Evolutionary conservation across 768 basidiomycete genomes (phyloP).

Genomic region (Chlorophyllum brunneum): DNA sequence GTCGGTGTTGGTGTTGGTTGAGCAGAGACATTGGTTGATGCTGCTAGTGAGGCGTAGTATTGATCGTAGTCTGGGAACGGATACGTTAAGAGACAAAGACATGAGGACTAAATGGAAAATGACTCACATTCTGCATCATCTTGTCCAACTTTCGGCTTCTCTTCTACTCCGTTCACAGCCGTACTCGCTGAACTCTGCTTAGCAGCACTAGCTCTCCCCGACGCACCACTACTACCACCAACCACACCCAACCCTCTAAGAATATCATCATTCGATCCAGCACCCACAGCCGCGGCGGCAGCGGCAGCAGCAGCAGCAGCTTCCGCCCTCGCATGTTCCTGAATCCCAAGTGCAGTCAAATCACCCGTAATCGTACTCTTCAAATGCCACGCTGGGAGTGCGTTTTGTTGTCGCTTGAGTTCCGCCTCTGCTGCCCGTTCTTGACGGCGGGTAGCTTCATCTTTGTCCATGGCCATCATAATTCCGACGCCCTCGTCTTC

Average conservation of each 20-base stretch:
- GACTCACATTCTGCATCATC: constrained; percentile 65
- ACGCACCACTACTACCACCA: constrained; percentile 26
- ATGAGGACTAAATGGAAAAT: not conserved
- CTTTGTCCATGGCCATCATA: constrained; percentile 87
- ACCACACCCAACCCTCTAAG: constrained; percentile 63
- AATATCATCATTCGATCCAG: constrained; percentile 62
- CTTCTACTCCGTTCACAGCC: constrained; percentile 24
- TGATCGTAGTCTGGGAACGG: constrained; percentile 63
- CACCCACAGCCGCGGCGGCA: not conserved
- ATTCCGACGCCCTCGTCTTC: constrained; percentile 81
- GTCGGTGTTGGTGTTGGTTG: constrained; percentile 60
- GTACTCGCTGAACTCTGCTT: no score
- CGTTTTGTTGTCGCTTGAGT: constrained; percentile 85
- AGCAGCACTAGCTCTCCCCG: no score
- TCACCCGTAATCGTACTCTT: constrained; percentile 95
- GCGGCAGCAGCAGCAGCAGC: constrained; percentile 20
- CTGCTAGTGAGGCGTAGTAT: constrained; percentile 77
- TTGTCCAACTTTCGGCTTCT: constrained; percentile 40
- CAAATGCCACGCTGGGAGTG: constrained; percentile 91
- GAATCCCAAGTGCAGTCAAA: constrained; percentile 80
- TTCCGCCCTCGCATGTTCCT: constrained; percentile 59
- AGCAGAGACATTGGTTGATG: constrained; percentile 50
- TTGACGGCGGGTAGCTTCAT: constrained; percentile 65
- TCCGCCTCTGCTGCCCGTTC: constrained; percentile 82
- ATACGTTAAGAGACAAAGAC: not conserved